Percentiles rank a stretch among this genome's conserved stretches.
Conservation (phyloP, 106 monocot species). For the Chionographis japonica region DNA sequence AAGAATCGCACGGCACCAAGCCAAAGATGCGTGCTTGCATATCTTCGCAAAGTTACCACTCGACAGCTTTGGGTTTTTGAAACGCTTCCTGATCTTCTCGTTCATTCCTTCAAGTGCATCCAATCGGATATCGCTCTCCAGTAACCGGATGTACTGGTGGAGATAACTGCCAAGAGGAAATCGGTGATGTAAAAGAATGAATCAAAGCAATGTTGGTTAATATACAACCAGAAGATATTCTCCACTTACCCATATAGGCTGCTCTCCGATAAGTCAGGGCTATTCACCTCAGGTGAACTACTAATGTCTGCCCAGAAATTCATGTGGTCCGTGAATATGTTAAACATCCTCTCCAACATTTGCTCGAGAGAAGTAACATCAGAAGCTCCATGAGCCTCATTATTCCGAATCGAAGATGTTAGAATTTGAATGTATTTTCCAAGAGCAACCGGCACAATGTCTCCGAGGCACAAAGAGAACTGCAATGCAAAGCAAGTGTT, state of each 20-base stretch:
- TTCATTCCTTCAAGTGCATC: slow-evolving; percentile 82
- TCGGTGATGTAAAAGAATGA: not conserved
- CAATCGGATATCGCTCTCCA: slow-evolving; percentile 59
- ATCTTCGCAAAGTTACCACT: slow-evolving; percentile 52
- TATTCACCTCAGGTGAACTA: slow-evolving; percentile 72
- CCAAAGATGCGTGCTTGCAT: slow-evolving; percentile 83
- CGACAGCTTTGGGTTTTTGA: slow-evolving; percentile 88
- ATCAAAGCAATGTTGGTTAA: not conserved
- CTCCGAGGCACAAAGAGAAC: slow-evolving; percentile 77
- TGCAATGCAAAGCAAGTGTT: slow-evolving; percentile 12
- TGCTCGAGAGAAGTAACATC: slow-evolving; percentile 43
- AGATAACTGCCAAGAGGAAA: slow-evolving; percentile 46
- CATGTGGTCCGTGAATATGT: slow-evolving; percentile 82
- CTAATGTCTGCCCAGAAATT: slow-evolving; percentile 73
- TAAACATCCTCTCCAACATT: slow-evolving; percentile 80
- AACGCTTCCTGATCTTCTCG: slow-evolving; percentile 91
- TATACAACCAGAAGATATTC: not conserved
- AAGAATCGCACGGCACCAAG: slow-evolving; percentile 85
- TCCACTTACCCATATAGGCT: slow-evolving; percentile 56
- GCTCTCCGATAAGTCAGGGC: slow-evolving; percentile 64
- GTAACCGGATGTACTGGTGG: slow-evolving; percentile 70
- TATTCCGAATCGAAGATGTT: slow-evolving; percentile 42
- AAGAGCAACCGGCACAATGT: slow-evolving; percentile 76
- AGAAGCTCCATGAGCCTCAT: slow-evolving; percentile 21
- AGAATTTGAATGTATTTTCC: slow-evolving; percentile 84